These are phyloP conservation scores for Vitis hybrid DNA, from an alignment of 177 flowering plant genomes.

Conservation along the genomic window DNA sequence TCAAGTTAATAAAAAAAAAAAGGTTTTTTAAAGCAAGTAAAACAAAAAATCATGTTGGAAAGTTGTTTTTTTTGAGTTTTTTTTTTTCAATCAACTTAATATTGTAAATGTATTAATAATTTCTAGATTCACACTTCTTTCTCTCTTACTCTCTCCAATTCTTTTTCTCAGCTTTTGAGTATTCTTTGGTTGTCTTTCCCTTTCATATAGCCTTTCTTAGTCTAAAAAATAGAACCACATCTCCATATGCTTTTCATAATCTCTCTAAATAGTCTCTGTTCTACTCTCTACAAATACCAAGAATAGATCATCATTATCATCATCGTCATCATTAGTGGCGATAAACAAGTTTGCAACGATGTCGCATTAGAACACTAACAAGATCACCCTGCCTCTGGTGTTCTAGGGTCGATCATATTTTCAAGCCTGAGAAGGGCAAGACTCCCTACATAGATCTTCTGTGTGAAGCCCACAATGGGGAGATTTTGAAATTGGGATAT, in stretches of 20 bases:
- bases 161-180: slow-evolving; percentile 5
- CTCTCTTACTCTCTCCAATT: not conserved
- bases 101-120: too few species aligned
- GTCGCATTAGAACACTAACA: slow-evolving; percentile 45
- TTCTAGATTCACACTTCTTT: not conserved
- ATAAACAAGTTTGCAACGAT: slow-evolving; percentile 64
- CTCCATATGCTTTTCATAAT: slow-evolving; percentile 10
- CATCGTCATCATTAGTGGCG: slow-evolving; percentile 38
- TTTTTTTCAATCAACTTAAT: too few species aligned
- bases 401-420: too few species aligned
- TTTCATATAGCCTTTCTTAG: slow-evolving; percentile 21
- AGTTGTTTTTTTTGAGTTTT: too few species aligned
- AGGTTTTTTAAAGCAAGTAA: too few species aligned
- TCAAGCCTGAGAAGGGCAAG: slow-evolving; percentile 16
- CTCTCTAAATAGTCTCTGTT: slow-evolving; percentile 13
- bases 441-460: slow-evolving; percentile 49
- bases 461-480: slow-evolving; percentile 71
- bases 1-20: too few species aligned
- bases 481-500: slow-evolving; percentile 71
- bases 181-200: slow-evolving; percentile 32
- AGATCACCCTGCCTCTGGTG: too few species aligned
- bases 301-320: not conserved
- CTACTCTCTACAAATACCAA: slow-evolving; percentile 25
- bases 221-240: slow-evolving; percentile 22
- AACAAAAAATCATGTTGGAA: accelerated